These are phyloP conservation scores for Sporothrix humicola DNA, from an alignment of 2,329 filamentous ascomycete genomes.

Conservation along the genomic window DNA sequence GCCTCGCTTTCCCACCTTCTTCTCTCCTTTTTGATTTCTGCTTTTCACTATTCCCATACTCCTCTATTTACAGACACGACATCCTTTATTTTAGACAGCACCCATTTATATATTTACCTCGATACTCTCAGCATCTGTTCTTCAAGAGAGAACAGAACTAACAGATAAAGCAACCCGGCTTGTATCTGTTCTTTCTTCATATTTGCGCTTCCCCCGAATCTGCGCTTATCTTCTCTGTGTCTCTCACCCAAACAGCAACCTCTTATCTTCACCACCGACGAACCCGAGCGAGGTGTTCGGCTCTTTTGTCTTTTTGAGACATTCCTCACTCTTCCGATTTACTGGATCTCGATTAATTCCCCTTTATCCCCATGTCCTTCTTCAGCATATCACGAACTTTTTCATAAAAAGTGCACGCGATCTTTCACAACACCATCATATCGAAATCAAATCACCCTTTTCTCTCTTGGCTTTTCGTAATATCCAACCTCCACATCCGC, in stretches of 20 bases:
- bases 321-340: background rate
- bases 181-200: constrained; percentile 25
- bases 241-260: constrained; percentile 14
- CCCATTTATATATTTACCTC: background rate
- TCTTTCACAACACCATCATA: background rate
- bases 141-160: constrained; percentile 29
- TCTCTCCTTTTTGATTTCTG: constrained; percentile 1
- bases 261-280: constrained; percentile 20
- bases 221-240: constrained; percentile 25
- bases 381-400: background rate
- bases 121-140: constrained; percentile 21
- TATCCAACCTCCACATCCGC: background rate
- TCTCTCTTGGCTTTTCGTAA: background rate
- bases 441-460: background rate
- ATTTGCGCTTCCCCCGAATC: background rate
- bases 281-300: background rate
- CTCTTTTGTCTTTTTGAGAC: background rate
- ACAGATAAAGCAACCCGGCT: constrained; percentile 28
- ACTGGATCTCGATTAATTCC: background rate
- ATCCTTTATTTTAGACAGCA: background rate
- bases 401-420: constrained; percentile 25
- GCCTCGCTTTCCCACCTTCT: constrained; percentile 3
- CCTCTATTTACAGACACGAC: background rate
- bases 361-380: background rate
- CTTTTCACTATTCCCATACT: background rate